Conservation (phyloP, 1,139 yeast genomes). For the Saccharomyces hybrid region DNA sequence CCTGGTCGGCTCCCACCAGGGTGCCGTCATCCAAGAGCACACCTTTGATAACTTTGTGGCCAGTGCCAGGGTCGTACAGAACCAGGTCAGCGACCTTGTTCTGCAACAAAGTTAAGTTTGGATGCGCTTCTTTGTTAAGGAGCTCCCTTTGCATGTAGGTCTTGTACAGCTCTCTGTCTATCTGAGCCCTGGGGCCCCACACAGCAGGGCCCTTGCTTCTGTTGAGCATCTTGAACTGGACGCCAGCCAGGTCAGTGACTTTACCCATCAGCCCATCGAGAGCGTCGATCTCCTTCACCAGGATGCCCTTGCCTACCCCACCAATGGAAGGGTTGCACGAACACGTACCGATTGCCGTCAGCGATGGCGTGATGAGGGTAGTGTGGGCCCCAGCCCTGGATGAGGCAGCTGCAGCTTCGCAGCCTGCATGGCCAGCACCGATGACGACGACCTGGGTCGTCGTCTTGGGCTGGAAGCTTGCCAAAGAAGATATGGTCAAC, state of each 20-base stretch:
- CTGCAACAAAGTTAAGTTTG: conserved; percentile 45
- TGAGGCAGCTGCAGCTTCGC: conserved; percentile 93
- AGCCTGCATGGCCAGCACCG: conserved; percentile 99
- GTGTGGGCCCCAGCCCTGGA: conserved; percentile 77
- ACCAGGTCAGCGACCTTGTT: conserved; percentile 81
- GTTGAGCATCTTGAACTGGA: conserved; percentile 82
- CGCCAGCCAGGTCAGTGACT: conserved; percentile 86
- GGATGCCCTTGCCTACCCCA: conserved; percentile 95
- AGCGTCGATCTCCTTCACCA: conserved; percentile 89
- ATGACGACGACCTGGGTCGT: conserved; percentile 61
- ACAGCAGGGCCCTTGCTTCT: conserved; percentile 93
- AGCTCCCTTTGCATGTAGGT: conserved; percentile 71
- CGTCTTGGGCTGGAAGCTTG: conserved; percentile 36
- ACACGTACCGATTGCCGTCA: conserved; percentile 79
- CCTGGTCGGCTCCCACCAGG: conserved; percentile 51
- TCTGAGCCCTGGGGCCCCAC: conserved; percentile 97
- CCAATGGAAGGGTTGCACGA: conserved; percentile 98
- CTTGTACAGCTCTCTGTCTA: conserved; percentile 74
- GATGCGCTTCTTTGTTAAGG: conserved; percentile 39
- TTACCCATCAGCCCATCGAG: conserved; percentile 84
- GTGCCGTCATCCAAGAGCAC: conserved; percentile 63
- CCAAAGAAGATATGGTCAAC: conserved; percentile 18
- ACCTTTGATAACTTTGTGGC: conserved; percentile 50
- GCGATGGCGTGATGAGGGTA: conserved; percentile 67
- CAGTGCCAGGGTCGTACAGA: conserved; percentile 34